Evolutionary conservation across 2,329 filamentous ascomycete species (phyloP), one percentile per base, ranked within the genome.

Genomic region (Delphinella strobiligena): DNA sequence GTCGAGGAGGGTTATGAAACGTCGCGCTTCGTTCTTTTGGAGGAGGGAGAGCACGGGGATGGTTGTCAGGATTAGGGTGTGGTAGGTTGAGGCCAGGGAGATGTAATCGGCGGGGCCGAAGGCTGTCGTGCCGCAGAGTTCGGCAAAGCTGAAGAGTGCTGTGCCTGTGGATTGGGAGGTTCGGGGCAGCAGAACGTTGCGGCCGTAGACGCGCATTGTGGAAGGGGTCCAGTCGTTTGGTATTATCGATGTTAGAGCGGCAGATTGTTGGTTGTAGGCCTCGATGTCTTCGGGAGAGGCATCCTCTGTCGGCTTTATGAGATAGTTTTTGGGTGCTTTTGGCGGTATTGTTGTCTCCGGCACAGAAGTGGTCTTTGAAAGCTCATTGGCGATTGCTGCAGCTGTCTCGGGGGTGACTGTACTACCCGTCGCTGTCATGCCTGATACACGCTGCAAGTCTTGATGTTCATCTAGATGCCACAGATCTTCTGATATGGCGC

Each of bases 31-130:
- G 55, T 88, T 89, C 59, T 87, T 89, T 56, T 79, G 77, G 1
- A 75, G 60, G 2, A 79, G 57, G 0, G 74, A 78, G 10, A 91
- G 63, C 12, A 81, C 55, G 0, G 84, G 83, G 1, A 89, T 68
- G 15, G 76, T 62, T 48, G 81, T 79, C 34, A 89, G 65, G 53
- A 89, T 75, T 45, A 89, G 71, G 0, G 83, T 88, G 58, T 88
- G 82, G 56, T 80, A 89, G 12, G 74, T 81, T 1, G 82, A 87
- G 1, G 83, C 82, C 55, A 91, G 72, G 1, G 80, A 82, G 40
- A 88, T 82, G 60, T 88, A 91, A 61, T 91, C 84, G 19, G 84
- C 84, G 1, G 83, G 82, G 0, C 84, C 84, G 33, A 87, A 76
- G 22, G 22, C 22, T 2, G 68, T 66, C 4, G 60, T 62, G 43